phyloP scores from a whole-genome alignment of 805 yeast genomes.

The Saturnispora hagleri region DNA sequence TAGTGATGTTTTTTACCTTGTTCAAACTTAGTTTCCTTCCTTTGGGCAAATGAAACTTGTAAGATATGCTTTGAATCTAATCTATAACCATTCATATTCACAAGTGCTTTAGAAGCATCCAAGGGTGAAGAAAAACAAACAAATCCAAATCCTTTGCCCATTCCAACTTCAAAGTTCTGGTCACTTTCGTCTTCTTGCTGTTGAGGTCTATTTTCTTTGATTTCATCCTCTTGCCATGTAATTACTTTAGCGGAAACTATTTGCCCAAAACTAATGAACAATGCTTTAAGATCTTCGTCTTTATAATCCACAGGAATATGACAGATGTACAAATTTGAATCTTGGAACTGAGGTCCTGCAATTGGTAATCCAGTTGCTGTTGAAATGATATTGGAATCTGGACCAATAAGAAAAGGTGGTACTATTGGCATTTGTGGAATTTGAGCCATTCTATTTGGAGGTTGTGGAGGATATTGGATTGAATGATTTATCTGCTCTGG shows the following conservation, averaged over 20 bases:
- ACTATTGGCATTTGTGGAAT: not conserved
- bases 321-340: conserved; percentile 65
- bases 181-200: conserved; percentile 4
- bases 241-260: conserved; percentile 49
- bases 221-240: conserved; percentile 34
- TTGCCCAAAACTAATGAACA: conserved; percentile 40
- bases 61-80: conserved; percentile 23
- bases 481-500: not conserved
- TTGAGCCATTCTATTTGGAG: not conserved
- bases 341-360: conserved; percentile 46
- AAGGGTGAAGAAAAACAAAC: conserved; percentile 61
- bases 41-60: conserved; percentile 66
- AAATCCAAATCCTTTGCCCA: conserved; percentile 74
- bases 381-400: conserved; percentile 23
- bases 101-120: conserved; percentile 62
- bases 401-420: conserved; percentile 21
- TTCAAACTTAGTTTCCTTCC: conserved; percentile 46
- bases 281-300: conserved; percentile 41
- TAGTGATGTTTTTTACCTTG: conserved; percentile 28
- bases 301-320: conserved; percentile 46
- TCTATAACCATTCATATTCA: conserved; percentile 49
- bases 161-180: conserved; percentile 15
- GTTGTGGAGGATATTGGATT: not conserved
- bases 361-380: conserved; percentile 30
- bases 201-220: conserved; percentile 1